phyloP scores from a whole-genome alignment of 176 grass and related monocot genomes.

The Cenchrus purpureus region DNA sequence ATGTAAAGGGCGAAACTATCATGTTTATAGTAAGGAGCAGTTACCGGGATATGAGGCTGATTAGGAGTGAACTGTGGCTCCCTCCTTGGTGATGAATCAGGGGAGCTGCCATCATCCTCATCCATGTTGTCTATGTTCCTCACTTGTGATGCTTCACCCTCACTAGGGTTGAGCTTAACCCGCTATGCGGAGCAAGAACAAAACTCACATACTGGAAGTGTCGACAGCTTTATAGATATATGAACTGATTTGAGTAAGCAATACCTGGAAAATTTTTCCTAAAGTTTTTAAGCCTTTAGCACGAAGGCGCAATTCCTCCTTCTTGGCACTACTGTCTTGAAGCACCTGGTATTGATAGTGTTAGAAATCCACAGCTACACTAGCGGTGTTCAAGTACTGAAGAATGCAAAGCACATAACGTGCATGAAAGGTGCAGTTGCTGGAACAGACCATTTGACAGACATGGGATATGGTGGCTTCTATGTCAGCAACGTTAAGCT shows the following conservation, averaged over 20 bases:
- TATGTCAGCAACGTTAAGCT: conserved; percentile 98
- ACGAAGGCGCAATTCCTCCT: conserved; percentile 78
- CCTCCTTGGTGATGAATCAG: conserved; percentile 74
- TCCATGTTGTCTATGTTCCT: conserved; percentile 65
- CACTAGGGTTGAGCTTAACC: conserved; percentile 63
- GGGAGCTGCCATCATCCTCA: conserved; percentile 68
- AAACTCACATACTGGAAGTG: conserved; percentile 36
- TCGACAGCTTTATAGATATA: conserved; percentile 8
- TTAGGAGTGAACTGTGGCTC: conserved; percentile 54
- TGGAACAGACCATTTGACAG: conserved; percentile 86
- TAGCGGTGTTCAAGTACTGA: conserved; percentile 2
- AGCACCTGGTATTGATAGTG: conserved; percentile 63
- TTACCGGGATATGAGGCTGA: conserved; percentile 67
- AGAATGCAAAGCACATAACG: conserved; percentile 4
- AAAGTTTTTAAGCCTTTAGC: conserved; percentile 96
- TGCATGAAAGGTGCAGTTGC: conserved; percentile 37
- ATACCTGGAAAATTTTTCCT: conserved; percentile 96
- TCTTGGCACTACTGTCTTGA: conserved; percentile 73
- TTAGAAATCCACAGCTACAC: conserved; percentile 28
- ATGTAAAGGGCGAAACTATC: background rate
- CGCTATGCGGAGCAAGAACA: conserved; percentile 51
- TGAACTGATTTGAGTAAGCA: conserved; percentile 4
- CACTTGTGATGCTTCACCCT: conserved; percentile 63
- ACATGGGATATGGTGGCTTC: conserved; percentile 91
- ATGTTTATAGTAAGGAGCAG: conserved; percentile 6